phyloP scores from a whole-genome alignment of 805 yeast genomes.

The Metschnikowia borealis region DNA sequence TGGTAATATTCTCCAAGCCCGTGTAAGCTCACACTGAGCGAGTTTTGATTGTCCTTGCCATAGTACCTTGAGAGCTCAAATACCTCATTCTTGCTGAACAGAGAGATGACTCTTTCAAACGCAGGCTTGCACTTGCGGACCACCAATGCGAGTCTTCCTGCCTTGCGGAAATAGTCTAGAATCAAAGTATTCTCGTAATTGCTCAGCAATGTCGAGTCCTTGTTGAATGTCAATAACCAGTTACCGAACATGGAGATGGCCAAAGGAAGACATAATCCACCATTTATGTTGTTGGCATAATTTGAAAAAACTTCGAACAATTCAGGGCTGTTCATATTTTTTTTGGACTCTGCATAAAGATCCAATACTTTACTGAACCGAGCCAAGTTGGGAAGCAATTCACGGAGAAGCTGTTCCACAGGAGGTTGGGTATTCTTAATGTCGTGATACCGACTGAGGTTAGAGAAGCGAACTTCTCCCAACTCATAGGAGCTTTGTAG shows the following conservation, averaged over 20 bases:
- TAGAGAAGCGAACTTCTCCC: slow-evolving; percentile 20
- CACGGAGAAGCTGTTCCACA: slow-evolving; percentile 4
- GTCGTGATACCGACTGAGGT: slow-evolving; percentile 12
- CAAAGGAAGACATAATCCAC: slow-evolving; percentile 18
- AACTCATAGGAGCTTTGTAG: slow-evolving; percentile 16
- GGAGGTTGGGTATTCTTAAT: background rate
- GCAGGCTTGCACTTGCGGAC: slow-evolving; percentile 10
- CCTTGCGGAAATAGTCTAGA: slow-evolving; percentile 20
- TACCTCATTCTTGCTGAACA: background rate
- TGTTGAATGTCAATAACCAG: slow-evolving; percentile 21
- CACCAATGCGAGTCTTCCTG: slow-evolving; percentile 19
- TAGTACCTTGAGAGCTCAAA: slow-evolving; percentile 11
- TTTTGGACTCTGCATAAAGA: slow-evolving; percentile 15
- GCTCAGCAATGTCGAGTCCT: slow-evolving; percentile 13
- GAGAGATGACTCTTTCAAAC: slow-evolving; percentile 8
- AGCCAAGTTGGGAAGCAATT: slow-evolving; percentile 9
- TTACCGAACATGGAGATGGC: slow-evolving; percentile 26
- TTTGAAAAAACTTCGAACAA: slow-evolving; percentile 18
- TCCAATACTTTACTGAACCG: slow-evolving; percentile 16
- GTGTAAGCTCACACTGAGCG: slow-evolving; percentile 17
- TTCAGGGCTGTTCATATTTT: slow-evolving; percentile 15
- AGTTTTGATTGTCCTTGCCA: slow-evolving; percentile 18
- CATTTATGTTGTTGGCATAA: slow-evolving; percentile 14
- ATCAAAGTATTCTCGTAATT: slow-evolving; percentile 21
- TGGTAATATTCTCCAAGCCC: slow-evolving; percentile 22